Percentiles rank a stretch among this genome's conserved stretches.
Conservation (phyloP, 768 basidiomycete genomes). For the Mycena capillaripes region DNA sequence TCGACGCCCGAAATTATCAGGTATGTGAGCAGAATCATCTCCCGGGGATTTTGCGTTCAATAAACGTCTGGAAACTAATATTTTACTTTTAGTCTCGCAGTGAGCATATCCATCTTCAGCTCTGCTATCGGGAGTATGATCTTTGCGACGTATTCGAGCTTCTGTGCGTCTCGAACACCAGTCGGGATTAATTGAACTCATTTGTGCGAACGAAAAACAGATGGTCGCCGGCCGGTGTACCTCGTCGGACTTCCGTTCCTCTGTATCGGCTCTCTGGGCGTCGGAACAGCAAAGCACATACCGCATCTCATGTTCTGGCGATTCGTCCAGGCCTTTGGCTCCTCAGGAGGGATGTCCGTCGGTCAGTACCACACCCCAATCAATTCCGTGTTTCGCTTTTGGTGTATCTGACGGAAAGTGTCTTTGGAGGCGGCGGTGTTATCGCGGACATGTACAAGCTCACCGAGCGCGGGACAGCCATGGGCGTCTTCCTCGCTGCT, state of each 20-base stretch:
- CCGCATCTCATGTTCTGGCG: conserved; percentile 70
- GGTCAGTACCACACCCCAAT: conserved; percentile 42
- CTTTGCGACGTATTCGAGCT: conserved; percentile 66
- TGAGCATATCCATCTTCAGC: conserved; percentile 65
- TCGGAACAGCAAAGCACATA: conserved; percentile 60
- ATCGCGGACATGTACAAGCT: conserved; percentile 78
- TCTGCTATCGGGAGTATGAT: conserved; percentile 61
- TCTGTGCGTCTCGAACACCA: conserved; percentile 51
- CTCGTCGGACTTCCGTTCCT: conserved; percentile 71
- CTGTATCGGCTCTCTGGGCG: conserved; percentile 71
- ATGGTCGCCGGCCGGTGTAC: conserved; percentile 76
- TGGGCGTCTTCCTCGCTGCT: conserved; percentile 58
- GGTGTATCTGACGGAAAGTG: neutral
- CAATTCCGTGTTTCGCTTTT: neutral
- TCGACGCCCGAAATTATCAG: conserved; percentile 71
- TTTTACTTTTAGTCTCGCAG: conserved; percentile 54
- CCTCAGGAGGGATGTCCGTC: conserved; percentile 67
- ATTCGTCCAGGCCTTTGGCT: conserved; percentile 76
- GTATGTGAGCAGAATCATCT: conserved; percentile 45
- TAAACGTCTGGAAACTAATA: neutral
- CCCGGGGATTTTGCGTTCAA: no score
- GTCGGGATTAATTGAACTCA: no score
- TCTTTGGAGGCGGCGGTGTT: conserved; percentile 54
- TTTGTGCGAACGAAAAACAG: conserved; percentile 47
- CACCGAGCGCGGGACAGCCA: conserved; percentile 67